These are phyloP conservation scores for Termitomyces sp. DNA, from an alignment of 768 basidiomycete species.

Conservation along the genomic window DNA sequence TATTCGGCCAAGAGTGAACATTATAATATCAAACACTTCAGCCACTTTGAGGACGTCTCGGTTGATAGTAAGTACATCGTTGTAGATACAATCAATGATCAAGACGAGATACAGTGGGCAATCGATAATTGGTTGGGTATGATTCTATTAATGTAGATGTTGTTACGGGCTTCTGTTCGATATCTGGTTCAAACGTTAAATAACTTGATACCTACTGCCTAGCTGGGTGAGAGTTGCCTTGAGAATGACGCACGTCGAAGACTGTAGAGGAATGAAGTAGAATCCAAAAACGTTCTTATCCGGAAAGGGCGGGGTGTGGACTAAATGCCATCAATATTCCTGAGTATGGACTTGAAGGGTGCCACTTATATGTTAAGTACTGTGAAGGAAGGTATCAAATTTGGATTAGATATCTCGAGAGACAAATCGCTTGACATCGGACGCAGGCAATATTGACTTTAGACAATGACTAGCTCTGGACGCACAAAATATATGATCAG, in stretches of 20 bases:
- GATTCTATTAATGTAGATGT: no score
- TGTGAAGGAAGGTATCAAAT: no score
- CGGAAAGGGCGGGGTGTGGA: background rate
- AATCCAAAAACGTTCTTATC: background rate
- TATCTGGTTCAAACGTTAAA: background rate
- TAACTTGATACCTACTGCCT: background rate
- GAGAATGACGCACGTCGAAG: background rate
- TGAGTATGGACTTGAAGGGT: no score
- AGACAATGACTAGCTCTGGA: background rate
- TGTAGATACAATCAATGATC: background rate
- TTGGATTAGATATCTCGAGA: no score
- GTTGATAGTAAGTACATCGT: background rate
- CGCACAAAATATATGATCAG: no score
- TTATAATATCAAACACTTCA: background rate
- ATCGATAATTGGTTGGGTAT: no score
- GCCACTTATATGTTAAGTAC: no score
- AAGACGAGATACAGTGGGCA: background rate
- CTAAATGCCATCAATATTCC: no score
- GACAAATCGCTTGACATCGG: background rate
- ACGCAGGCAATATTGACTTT: background rate
- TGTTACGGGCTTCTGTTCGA: no score
- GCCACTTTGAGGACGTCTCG: background rate
- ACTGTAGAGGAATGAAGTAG: background rate
- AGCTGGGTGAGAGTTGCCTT: background rate
- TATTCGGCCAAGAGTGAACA: background rate